Evolutionary conservation across 2,329 filamentous ascomycete genomes (phyloP).

Genomic region (Fusarium haematococcum): DNA sequence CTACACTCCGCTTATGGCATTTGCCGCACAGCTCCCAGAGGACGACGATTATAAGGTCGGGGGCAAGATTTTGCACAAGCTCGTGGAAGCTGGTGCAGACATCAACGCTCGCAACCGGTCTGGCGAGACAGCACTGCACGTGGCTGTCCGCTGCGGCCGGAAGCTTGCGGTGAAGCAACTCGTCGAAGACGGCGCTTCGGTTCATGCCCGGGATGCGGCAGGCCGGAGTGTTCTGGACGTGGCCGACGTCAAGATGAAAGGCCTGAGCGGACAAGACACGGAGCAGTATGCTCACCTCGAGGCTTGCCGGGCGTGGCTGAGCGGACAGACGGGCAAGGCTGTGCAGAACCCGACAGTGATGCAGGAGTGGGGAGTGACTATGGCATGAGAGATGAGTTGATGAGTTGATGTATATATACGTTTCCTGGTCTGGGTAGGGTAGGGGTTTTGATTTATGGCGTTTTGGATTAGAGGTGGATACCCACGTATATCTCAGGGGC

Average conservation of each 20-base stretch:
- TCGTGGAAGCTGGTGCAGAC: constrained; percentile 57
- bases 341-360: constrained; percentile 54
- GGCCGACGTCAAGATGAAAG: constrained; percentile 54
- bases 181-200: constrained; percentile 59
- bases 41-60: constrained; percentile 63
- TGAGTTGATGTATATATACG: background rate
- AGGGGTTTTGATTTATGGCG: constrained; percentile 2
- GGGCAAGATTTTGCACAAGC: constrained; percentile 57
- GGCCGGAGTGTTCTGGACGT: constrained; percentile 60
- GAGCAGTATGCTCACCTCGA: constrained; percentile 57
- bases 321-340: constrained; percentile 49
- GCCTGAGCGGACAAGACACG: constrained; percentile 44
- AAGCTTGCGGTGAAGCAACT: constrained; percentile 64
- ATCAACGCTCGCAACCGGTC: constrained; percentile 64
- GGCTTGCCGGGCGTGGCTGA: constrained; percentile 60
- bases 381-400: background rate
- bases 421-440: background rate
- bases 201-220: constrained; percentile 58
- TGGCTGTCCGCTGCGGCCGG: constrained; percentile 64
- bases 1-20: constrained; percentile 67
- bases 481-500: constrained; percentile 1
- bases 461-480: constrained; percentile 23
- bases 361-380: constrained; percentile 54
- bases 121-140: constrained; percentile 67
- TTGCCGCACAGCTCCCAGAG: constrained; percentile 62